Base-by-base conservation (phyloP, 352 stramenopile species). In the Poterioochromonas sp. region DNA sequence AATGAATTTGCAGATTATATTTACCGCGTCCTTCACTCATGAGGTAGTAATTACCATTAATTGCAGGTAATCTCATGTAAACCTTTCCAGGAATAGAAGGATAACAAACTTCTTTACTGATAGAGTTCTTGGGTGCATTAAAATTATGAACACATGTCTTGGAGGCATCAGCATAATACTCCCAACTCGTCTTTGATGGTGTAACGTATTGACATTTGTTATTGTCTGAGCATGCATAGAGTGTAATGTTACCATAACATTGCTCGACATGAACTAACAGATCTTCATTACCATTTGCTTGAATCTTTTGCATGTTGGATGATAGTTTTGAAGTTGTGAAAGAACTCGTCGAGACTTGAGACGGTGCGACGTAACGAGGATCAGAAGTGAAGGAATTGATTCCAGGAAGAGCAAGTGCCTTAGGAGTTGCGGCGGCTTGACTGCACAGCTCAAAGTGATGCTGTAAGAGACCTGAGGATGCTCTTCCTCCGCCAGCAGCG, bases 391-490 rank as follows among this genome's bases (percentile, higher is more conserved):
- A n/a, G n/a, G n/a, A n/a, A n/a, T n/a, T n/a, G n/a, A n/a, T n/a
- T n/a, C n/a, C n/a, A n/a, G n/a, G n/a, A n/a, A n/a, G n/a, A n/a
- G n/a, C 11, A 22, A 53, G 44, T 26, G 47, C 15, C 26, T 58
- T 58, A 26, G 47, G 47, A 58, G 15, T 58, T n/a, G n/a, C n/a
- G n/a, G n/a, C n/a, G 47, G 15, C 26, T 58, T 58, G 47, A 58
- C 47, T 58, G 47, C 65, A 74, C 37, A 74, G 26, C 40, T 74
- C 65, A 74, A 54, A 74, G 29, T 40, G 53, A 29, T 40, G 37
- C 26, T 58, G 47, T 26, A 58, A 58, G 47, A 15, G 15, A 26
- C 47, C 47, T 26, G 15, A 26, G 47, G 15, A 26, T 15, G 26
- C 47, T 26, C 26, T 58, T 15, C 47, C 26, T 15, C 47, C 26